Evolutionary conservation across 2,329 filamentous ascomycete genomes (phyloP).

Genomic region (Verruconis gallopava): DNA sequence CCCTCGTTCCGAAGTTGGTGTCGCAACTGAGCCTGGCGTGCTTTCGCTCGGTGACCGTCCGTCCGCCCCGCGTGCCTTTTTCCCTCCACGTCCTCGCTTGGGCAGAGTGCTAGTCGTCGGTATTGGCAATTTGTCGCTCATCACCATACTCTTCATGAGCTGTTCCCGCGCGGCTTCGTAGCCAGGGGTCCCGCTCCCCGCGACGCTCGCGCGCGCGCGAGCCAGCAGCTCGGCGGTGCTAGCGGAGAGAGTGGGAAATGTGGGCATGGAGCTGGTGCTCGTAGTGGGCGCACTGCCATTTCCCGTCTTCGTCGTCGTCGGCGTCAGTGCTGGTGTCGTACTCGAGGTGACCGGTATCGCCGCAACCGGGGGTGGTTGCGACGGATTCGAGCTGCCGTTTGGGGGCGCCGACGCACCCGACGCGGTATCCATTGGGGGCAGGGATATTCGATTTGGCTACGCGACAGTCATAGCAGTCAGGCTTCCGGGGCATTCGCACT

Average conservation of each 20-base stretch:
- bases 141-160: constrained; percentile 32
- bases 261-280: constrained; percentile 1
- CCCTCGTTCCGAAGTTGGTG: constrained; percentile 14
- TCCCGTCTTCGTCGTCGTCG: neutral
- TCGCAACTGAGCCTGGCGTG: constrained; percentile 7
- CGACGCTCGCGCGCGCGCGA: constrained; percentile 2
- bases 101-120: constrained; percentile 19
- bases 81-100: constrained; percentile 15
- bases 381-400: neutral
- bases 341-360: neutral
- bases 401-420: neutral
- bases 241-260: constrained; percentile 2
- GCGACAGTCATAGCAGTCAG: no score
- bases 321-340: neutral
- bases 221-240: constrained; percentile 6
- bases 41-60: constrained; percentile 14
- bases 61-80: constrained; percentile 20
- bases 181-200: neutral
- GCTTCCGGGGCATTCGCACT: no score
- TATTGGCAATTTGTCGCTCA: constrained; percentile 29
- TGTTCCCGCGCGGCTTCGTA: constrained; percentile 35
- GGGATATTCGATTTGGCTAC: no score
- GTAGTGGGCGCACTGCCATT: no score
- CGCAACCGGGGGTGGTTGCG: neutral
- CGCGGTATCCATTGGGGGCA: no score